Evolutionary conservation across 441 rosid species (phyloP).

Genomic region (Corymbia citriodora): DNA sequence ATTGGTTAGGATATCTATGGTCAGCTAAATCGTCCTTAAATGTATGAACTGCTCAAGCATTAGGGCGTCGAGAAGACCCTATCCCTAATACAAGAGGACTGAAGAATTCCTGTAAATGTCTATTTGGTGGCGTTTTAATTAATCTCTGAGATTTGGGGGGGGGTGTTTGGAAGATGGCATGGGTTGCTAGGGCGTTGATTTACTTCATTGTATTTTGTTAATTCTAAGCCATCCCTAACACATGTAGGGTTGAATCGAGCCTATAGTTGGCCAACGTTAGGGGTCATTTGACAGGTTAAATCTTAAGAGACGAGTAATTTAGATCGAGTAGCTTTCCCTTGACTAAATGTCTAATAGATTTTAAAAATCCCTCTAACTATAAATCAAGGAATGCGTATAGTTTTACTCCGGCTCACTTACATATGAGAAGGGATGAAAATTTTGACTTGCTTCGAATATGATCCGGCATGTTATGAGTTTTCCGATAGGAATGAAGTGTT

Average conservation of each 20-base stretch:
- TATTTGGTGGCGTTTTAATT: neutral
- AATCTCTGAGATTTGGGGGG: neutral
- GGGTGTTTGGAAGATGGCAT: neutral
- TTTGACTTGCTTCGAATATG: neutral
- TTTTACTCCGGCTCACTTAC: neutral
- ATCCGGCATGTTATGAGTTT: neutral
- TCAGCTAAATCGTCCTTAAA: neutral
- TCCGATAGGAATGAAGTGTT: neutral
- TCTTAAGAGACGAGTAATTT: neutral
- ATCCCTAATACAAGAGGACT: neutral
- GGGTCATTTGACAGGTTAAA: neutral
- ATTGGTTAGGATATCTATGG: neutral
- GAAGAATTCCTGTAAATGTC: neutral
- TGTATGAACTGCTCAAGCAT: rapidly evolving
- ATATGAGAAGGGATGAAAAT: neutral
- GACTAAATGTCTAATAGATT: too few relatives aligned
- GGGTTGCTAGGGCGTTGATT: neutral
- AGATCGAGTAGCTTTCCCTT: too few relatives aligned
- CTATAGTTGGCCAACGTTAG: neutral
- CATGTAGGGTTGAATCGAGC: neutral
- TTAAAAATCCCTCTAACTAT: too few relatives aligned
- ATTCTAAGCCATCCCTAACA: neutral
- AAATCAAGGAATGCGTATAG: too few relatives aligned
- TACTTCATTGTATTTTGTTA: neutral
- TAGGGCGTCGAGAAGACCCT: too few relatives aligned